Conservation (phyloP, 139 green algal genomes). For the Haematococcus sp. region DNA sequence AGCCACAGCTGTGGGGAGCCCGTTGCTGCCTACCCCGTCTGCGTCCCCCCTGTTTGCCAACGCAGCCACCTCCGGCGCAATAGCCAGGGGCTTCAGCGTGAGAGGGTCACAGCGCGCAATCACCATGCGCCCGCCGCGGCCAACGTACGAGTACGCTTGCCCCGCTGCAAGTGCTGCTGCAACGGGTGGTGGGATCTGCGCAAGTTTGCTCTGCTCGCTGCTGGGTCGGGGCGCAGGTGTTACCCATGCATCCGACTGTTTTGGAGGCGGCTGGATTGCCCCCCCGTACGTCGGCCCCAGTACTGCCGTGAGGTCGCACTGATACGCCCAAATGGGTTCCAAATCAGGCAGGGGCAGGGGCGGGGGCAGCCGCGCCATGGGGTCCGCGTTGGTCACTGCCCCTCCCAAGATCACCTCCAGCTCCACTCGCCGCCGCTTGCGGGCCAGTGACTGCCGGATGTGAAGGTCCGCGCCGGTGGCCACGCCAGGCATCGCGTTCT, state of each 20-base stretch:
- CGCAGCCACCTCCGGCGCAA: neutral
- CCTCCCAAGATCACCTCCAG: conserved; percentile 4
- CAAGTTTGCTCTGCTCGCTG: neutral
- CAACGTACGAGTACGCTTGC: conserved; percentile 6
- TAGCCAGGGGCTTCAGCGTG: conserved; percentile 8
- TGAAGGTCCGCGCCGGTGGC: neutral
- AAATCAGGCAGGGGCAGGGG: conserved; percentile 10
- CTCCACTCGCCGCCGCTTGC: conserved; percentile 29
- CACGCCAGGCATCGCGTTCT: neutral
- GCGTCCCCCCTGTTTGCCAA: neutral
- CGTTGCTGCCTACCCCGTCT: neutral
- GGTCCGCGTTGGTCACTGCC: conserved; percentile 12
- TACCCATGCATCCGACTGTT: neutral
- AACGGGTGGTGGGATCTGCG: neutral
- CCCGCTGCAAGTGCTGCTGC: neutral
- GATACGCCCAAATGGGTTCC: conserved; percentile 17
- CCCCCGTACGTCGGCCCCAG: conserved; percentile 2
- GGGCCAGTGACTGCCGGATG: neutral
- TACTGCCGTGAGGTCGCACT: neutral
- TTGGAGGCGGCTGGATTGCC: neutral
- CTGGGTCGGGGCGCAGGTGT: neutral
- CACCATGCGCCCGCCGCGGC: conserved; percentile 14
- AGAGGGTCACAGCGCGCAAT: conserved; percentile 27
- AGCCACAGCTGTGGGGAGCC: neutral
- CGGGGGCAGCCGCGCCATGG: conserved; percentile 16